Base-by-base conservation (phyloP, 345 rosid genomes). In the Rhodomyrtus tomentosa region DNA sequence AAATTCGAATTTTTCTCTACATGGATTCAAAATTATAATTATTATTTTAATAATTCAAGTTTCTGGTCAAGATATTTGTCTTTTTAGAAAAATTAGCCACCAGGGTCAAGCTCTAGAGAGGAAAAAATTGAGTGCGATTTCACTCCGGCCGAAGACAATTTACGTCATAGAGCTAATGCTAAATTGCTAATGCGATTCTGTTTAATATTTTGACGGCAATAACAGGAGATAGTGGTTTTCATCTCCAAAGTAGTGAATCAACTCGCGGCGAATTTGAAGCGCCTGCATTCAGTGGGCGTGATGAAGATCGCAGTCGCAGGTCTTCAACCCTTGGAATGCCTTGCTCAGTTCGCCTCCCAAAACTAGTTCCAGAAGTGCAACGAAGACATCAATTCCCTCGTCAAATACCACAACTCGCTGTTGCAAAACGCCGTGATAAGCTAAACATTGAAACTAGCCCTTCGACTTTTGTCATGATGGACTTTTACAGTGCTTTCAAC, bases 281-380 rank as follows among this genome's bases (percentile, higher is more conserved):
- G 88, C 29, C 81, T 93, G 27, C 85, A 85, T 7, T 62, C 76
- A 14, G 36, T 90, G 84, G 95, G 95, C 79, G 91, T 93, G 73
- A 88, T 86, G 86, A 92, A 84, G 83, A 83, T 92, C 18, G 86
- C 50, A 1, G 91, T 90, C 53, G 62, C 85, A 6, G 32, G 80
- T 4, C 86, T 92, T 3, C 87, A 83, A 2, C 92, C 95, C 54
- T 62, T 89, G 8, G 90, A 88, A 0, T 92, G 95, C 84, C 73
- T 88, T n/a, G 94, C 94, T 4, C 38, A 32, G 7, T 18, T 82
- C 36, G 83, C 89, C 21, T 29, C 74, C 24, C n/a, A 29, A 76
- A 87, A 3, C n/a, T n/a, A n/a, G n/a, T 88, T 81, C 85, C 32
- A 42, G 42, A 55, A 82, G 52, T 90, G 92, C 85, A 89, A 89